A percentile compares a stretch with the other conserved stretches of the same genome.
Conservation (phyloP, 495 filamentous ascomycete genomes). For the Penicillium antarcticum region DNA sequence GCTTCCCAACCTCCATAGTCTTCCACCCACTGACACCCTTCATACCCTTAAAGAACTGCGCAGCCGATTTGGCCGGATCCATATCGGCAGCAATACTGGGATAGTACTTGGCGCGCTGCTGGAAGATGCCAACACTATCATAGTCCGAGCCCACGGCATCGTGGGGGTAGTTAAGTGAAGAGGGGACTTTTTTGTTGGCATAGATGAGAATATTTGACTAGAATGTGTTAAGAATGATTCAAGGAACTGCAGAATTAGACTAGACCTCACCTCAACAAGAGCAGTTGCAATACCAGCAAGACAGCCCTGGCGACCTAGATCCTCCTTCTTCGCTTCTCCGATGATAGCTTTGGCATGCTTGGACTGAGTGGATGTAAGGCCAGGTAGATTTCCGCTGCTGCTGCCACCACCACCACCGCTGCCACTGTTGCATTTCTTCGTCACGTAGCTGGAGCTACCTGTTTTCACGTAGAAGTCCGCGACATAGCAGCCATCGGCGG, state of each 20-base stretch:
- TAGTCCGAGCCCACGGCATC: conserved; percentile 13
- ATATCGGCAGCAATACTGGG: conserved; percentile 16
- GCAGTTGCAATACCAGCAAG: conserved; percentile 17
- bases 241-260: not conserved
- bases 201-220: conserved; percentile 14
- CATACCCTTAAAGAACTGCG: conserved; percentile 14
- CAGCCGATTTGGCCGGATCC: conserved; percentile 14
- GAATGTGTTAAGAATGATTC: not conserved
- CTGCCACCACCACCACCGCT: not conserved
- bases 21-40: conserved; percentile 13
- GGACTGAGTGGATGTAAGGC: conserved; percentile 13
- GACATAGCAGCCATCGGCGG: conserved; percentile 16
- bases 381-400: conserved; percentile 9
- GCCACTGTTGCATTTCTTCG: not conserved
- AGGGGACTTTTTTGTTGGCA: conserved; percentile 11
- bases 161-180: conserved; percentile 15
- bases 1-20: conserved; percentile 14
- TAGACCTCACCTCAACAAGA: conserved; percentile 14
- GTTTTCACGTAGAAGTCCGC: conserved; percentile 14
- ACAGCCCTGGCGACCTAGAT: conserved; percentile 12
- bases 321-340: conserved; percentile 12
- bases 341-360: conserved; percentile 15
- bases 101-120: conserved; percentile 17
- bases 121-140: conserved; percentile 20
- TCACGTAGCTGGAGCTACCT: not conserved